A percentile compares a stretch with the other conserved stretches of the same genome.
Conservation (phyloP, 2,329 filamentous ascomycete species). For the Fusarium sarcochroum region DNA sequence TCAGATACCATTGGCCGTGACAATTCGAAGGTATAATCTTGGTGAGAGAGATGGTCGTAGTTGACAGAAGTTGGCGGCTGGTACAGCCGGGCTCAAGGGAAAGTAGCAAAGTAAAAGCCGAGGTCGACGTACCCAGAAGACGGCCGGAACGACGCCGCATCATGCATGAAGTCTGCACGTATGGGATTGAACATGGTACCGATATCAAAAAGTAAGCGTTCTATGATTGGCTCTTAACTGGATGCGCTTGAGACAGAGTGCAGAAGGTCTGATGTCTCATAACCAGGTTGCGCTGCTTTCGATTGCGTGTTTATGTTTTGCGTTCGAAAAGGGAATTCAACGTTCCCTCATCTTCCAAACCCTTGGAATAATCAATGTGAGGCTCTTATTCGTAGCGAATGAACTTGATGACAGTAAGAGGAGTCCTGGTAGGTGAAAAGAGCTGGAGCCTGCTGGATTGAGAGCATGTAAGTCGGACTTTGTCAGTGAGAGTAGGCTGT, state of each 20-base stretch:
- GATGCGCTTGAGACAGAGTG: not conserved
- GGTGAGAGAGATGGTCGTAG: too few relatives aligned
- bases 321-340: not conserved
- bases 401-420: not conserved
- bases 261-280: not conserved
- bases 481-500: not conserved
- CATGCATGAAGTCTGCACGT: not conserved
- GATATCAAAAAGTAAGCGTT: not conserved
- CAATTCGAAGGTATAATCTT: not conserved
- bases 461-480: slow-evolving; percentile 6
- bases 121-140: not conserved
- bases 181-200: not conserved
- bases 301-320: not conserved
- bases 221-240: not conserved
- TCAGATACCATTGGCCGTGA: too few relatives aligned
- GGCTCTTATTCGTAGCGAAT: too few relatives aligned
- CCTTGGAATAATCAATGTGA: not conserved
- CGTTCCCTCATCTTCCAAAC: not conserved
- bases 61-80: not conserved
- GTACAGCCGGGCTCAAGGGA: not conserved
- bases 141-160: not conserved
- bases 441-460: not conserved
- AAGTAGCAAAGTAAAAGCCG: not conserved
- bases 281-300: not conserved
- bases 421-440: not conserved